Evolutionary conservation across 495 filamentous ascomycete species (phyloP).

Genomic region (Articulospora tetracladia): DNA sequence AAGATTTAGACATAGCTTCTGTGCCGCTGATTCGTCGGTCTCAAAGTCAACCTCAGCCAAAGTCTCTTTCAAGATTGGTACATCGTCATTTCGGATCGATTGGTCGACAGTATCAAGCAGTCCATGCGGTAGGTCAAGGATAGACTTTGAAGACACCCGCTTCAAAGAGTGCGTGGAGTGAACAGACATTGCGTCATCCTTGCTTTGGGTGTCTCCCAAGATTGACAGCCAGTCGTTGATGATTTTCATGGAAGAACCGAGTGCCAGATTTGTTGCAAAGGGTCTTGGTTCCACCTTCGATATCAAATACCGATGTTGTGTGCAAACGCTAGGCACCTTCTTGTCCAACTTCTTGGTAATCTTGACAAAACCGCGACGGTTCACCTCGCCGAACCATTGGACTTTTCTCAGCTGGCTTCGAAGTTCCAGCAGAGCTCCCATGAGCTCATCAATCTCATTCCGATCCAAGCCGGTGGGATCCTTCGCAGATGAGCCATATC

Average conservation of each 20-base stretch:
- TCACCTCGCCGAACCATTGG: constrained; percentile 97
- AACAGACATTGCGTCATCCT: constrained; percentile 68
- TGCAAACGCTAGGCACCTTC: constrained; percentile 66
- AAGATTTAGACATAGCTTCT: constrained; percentile 68
- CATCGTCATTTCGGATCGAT: constrained; percentile 73
- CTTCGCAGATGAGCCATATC: constrained; percentile 63
- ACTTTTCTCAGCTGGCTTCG: constrained; percentile 83
- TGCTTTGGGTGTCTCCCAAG: constrained; percentile 65
- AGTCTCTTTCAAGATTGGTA: constrained; percentile 50
- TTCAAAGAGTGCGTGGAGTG: constrained; percentile 69
- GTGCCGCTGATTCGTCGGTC: constrained; percentile 46
- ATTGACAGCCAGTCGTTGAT: constrained; percentile 91
- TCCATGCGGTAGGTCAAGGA: constrained; percentile 62
- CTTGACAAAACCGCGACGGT: constrained; percentile 90
- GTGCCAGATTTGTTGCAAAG: constrained; percentile 74
- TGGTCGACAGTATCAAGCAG: constrained; percentile 72
- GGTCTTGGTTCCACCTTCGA: constrained; percentile 81
- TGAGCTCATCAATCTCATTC: constrained; percentile 85
- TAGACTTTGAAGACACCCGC: constrained; percentile 63
- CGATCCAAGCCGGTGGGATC: constrained; percentile 47
- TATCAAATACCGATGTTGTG: constrained; percentile 77
- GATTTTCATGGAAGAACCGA: constrained; percentile 61
- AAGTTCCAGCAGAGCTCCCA: constrained; percentile 83
- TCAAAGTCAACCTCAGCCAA: constrained; percentile 54
- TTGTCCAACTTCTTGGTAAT: constrained; percentile 98